A percentile compares a stretch with the other conserved stretches of the same genome.
These are phyloP conservation scores for Colletotrichum melonis DNA, from an alignment of 2,329 filamentous ascomycete species.

Conservation along the genomic window DNA sequence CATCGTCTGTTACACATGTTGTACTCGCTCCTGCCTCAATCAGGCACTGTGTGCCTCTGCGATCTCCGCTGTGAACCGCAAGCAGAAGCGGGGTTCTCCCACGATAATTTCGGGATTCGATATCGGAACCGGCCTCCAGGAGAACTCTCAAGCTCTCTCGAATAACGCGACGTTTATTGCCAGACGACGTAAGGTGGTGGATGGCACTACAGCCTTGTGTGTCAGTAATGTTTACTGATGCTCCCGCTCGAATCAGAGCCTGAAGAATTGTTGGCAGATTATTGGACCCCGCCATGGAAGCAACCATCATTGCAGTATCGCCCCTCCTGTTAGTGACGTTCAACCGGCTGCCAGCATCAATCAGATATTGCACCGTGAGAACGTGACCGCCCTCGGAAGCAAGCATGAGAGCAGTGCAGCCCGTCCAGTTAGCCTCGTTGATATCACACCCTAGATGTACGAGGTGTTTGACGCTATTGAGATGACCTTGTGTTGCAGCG, in stretches of 20 bases:
- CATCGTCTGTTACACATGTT: rapidly evolving
- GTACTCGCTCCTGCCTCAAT: not conserved
- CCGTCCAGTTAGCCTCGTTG: not conserved
- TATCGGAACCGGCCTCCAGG: not conserved
- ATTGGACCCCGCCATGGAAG: rapidly evolving
- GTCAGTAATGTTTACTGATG: not conserved
- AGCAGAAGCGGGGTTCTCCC: not conserved
- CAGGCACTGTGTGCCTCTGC: not conserved
- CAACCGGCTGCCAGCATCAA: not conserved
- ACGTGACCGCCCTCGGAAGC: rapidly evolving
- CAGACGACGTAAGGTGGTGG: rapidly evolving
- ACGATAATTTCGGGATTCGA: rapidly evolving
- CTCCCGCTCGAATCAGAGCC: not conserved
- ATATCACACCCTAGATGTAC: not conserved
- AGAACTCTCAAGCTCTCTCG: not conserved
- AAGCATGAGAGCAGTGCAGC: not conserved
- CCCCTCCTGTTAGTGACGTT: rapidly evolving
- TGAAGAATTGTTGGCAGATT: no score
- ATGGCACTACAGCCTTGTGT: not conserved
- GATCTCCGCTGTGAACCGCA: rapidly evolving
- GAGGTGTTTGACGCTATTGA: not conserved
- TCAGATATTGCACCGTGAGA: not conserved
- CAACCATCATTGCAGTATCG: not conserved
- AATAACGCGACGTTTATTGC: rapidly evolving
- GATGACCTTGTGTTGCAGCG: not conserved